Evolutionary conservation across 371 early-diverging fungal species (phyloP).

Genomic region (Mortierella sp.): DNA sequence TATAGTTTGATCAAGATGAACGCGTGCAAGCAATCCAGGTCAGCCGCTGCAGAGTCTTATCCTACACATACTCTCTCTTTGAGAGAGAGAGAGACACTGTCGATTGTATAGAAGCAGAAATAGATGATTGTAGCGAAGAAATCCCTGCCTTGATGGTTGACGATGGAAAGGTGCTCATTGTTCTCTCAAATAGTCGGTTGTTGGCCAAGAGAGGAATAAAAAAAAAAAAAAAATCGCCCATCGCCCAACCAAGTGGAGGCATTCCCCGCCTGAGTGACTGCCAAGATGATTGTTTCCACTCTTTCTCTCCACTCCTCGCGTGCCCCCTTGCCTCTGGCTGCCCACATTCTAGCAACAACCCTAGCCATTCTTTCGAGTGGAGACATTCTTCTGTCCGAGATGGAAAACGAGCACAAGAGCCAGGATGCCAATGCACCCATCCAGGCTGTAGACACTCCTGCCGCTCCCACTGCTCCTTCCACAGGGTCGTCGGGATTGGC

Average conservation of each 20-base stretch:
- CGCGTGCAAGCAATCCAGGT: neutral
- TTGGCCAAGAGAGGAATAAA: neutral
- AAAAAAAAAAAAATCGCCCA: neutral
- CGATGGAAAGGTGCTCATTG: conserved; percentile 51
- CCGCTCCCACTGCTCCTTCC: neutral
- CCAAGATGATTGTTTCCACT: conserved; percentile 1
- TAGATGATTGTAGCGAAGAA: neutral
- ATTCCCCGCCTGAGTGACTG: conserved; percentile 14
- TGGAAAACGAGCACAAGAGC: too few species aligned
- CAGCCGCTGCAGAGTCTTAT: neutral
- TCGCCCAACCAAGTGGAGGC: too few species aligned
- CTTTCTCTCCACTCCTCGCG: neutral
- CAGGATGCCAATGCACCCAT: neutral
- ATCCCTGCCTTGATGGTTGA: conserved; percentile 49
- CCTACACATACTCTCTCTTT: neutral
- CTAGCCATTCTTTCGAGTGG: too few species aligned
- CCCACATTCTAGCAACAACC: too few species aligned
- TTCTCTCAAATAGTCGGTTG: neutral
- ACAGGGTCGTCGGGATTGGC: neutral
- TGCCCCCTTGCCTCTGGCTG: too few species aligned
- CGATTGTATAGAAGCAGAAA: neutral
- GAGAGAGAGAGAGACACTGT: neutral
- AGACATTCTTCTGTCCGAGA: too few species aligned
- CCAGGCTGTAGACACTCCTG: neutral
- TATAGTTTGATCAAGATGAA: conserved; percentile 22